Evolutionary conservation across 345 rosid genomes (phyloP).

Genomic region (Linum usitatissimum): DNA sequence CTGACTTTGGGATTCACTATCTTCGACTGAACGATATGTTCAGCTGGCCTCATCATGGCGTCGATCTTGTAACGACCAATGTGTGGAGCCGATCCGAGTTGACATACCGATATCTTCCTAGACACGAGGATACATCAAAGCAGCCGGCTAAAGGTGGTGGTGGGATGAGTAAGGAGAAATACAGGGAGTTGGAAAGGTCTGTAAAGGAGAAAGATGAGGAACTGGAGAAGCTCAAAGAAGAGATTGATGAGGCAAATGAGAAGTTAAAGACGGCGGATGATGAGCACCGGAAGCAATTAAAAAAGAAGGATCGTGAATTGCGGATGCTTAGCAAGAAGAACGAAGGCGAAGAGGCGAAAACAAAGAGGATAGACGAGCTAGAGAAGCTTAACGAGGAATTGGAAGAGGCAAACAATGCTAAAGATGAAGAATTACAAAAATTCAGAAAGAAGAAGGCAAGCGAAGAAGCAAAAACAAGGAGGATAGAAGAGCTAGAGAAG

Average conservation of each 20-base stretch:
- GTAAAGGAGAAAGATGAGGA: neutral
- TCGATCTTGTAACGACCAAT: neutral
- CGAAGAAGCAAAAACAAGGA: neutral
- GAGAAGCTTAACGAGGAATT: neutral
- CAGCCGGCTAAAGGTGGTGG: neutral
- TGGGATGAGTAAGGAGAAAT: neutral
- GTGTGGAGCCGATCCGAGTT: neutral
- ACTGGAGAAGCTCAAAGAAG: neutral
- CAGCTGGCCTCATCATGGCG: slow-evolving; percentile 28
- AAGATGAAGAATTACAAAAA: neutral
- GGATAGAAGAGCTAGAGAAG: neutral
- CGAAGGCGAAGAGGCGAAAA: neutral
- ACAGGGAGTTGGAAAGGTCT: neutral
- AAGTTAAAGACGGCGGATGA: neutral
- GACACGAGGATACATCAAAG: neutral
- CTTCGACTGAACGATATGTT: slow-evolving; percentile 15
- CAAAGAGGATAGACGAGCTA: neutral
- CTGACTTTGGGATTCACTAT: neutral
- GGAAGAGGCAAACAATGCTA: too few species aligned
- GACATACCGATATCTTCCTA: neutral
- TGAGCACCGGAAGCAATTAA: neutral
- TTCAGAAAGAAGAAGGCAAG: neutral
- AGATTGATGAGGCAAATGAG: neutral
- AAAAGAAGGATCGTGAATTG: neutral
- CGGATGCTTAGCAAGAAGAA: neutral